These are phyloP conservation scores for Buxus sempervirens DNA, from an alignment of 164 flowering plant species.

Conservation along the genomic window DNA sequence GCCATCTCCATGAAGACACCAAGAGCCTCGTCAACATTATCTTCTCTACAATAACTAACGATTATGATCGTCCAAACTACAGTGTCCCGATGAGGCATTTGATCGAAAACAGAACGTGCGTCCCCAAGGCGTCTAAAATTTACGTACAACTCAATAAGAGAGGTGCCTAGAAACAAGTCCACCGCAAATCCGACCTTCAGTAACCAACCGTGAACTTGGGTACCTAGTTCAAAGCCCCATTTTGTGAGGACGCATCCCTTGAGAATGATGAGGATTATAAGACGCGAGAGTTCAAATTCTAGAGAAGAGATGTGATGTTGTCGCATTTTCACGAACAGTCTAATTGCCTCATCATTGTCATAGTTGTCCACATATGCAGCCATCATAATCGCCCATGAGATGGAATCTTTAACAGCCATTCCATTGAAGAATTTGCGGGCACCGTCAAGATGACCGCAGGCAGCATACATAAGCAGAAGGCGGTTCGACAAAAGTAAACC, in stretches of 20 bases:
- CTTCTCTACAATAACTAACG: slow-evolving; percentile 31
- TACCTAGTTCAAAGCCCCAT: slow-evolving; percentile 37
- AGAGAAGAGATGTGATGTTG: slow-evolving; percentile 11
- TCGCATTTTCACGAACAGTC: slow-evolving; percentile 34
- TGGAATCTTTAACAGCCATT: slow-evolving; percentile 41
- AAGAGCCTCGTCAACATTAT: slow-evolving; percentile 30
- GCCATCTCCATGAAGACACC: slow-evolving; percentile 50
- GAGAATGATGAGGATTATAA: slow-evolving; percentile 35
- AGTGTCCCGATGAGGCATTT: slow-evolving; percentile 28
- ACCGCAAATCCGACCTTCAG: slow-evolving; percentile 32
- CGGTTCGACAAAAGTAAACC: slow-evolving; percentile 36
- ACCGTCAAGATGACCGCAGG: slow-evolving; percentile 31
- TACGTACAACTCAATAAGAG: slow-evolving; percentile 50
- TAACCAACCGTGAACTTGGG: slow-evolving; percentile 53
- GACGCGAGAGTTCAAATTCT: no score
- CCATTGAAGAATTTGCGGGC: slow-evolving; percentile 50
- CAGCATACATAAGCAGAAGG: slow-evolving; percentile 42
- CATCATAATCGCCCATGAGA: slow-evolving; percentile 51
- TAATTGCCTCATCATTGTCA: slow-evolving; percentile 30
- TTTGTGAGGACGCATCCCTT: slow-evolving; percentile 37
- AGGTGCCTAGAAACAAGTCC: slow-evolving; percentile 31
- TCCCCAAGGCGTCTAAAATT: slow-evolving; percentile 24
- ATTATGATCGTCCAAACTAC: slow-evolving; percentile 54
- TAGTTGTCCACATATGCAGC: slow-evolving; percentile 36
- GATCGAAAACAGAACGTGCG: slow-evolving; percentile 43